Conservation (phyloP, 345 rosid genomes). For the Raphanus raphanistrum region DNA sequence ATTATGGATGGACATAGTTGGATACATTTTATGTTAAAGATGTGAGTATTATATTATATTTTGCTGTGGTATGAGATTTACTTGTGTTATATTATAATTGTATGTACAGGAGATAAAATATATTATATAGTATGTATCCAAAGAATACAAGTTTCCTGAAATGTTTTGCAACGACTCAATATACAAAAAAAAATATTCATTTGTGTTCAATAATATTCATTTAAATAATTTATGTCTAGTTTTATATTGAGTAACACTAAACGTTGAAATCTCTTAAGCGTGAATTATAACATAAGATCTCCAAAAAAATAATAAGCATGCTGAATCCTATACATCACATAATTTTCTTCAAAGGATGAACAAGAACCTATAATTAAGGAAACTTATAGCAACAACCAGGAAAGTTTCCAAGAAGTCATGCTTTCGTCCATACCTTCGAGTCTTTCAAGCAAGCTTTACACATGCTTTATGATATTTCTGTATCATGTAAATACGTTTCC, state of each 20-base stretch:
- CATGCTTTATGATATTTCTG: constrained; percentile 14
- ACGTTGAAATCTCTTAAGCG: background rate
- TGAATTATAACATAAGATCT: background rate
- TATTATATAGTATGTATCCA: background rate
- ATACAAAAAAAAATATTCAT: background rate
- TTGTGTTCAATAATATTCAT: background rate
- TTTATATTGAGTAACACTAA: background rate
- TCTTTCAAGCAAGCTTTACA: constrained; percentile 32
- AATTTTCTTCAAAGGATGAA: constrained; percentile 1
- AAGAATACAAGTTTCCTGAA: background rate
- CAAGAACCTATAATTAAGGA: constrained; percentile 23
- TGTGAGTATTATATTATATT: background rate
- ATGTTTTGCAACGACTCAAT: background rate
- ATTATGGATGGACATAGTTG: background rate
- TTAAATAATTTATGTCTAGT: no score
- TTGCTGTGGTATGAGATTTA: background rate
- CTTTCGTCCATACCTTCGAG: constrained; percentile 32
- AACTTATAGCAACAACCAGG: background rate
- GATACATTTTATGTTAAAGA: background rate
- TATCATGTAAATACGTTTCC: background rate
- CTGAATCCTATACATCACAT: background rate
- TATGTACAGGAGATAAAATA: background rate
- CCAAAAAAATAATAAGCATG: background rate
- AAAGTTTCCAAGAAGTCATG: constrained; percentile 25
- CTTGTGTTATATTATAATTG: background rate